These are phyloP conservation scores for Cystobasidium onofrii DNA, from an alignment of 768 basidiomycete genomes.

Conservation along the genomic window DNA sequence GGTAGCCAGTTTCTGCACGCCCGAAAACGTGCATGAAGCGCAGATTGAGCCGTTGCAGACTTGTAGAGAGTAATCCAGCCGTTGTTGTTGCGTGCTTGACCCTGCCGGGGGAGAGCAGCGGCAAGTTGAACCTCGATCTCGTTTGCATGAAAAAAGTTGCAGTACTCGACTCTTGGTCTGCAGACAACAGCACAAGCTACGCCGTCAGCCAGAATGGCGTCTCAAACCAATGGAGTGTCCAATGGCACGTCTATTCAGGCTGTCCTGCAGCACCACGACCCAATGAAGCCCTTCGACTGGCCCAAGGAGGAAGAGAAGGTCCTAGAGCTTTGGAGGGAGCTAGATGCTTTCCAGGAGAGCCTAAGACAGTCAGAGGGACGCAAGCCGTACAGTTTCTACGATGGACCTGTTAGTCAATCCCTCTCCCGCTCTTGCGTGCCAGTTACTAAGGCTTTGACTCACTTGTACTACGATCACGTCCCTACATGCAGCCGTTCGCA, in stretches of 20 bases:
- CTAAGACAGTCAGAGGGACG: constrained; percentile 61
- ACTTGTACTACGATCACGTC: neutral
- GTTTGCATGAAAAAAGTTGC: neutral
- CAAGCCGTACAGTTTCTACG: constrained; percentile 89
- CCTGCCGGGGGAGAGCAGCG: neutral
- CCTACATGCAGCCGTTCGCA: constrained; percentile 6
- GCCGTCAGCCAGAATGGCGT: constrained; percentile 2
- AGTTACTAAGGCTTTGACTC: neutral
- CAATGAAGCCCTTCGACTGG: constrained; percentile 57
- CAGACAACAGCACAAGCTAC: neutral
- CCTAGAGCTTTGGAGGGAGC: constrained; percentile 18
- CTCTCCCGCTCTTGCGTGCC: neutral
- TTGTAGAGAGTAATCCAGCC: too few species aligned
- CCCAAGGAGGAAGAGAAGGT: constrained; percentile 62
- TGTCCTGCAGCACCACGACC: constrained; percentile 33
- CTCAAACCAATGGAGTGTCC: neutral
- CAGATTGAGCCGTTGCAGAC: too few species aligned
- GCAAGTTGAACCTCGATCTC: neutral
- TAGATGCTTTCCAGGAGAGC: constrained; percentile 93
- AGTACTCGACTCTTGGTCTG: neutral
- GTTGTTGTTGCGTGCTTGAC: too few species aligned
- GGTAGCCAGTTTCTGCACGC: too few species aligned
- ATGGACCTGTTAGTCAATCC: constrained; percentile 56
- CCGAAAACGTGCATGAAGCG: too few species aligned
- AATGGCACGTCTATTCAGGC: constrained; percentile 9